Base-by-base conservation (phyloP, 2,329 filamentous ascomycete genomes). In the Neonectria hederae region DNA sequence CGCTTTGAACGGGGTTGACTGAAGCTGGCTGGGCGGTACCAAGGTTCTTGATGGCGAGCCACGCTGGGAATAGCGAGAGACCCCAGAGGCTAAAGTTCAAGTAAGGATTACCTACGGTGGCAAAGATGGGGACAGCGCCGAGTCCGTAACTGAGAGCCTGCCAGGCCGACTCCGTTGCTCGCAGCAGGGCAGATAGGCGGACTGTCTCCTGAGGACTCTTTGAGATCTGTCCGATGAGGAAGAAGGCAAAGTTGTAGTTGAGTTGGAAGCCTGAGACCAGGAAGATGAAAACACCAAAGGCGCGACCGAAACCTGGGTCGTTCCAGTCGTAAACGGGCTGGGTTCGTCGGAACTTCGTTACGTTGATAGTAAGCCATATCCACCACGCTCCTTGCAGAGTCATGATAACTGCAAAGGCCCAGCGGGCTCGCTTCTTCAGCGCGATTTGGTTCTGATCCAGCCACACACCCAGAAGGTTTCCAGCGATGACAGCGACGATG, bases 231-330 rank as follows among this genome's bases (percentile, higher is more conserved):
- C 85, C 83, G 11, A 92, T 85, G 57, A 92, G 81, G 72, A 92
- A 92, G 76, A 91, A 91, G 7, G 90, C 77, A 72, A 87, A 91
- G 68, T 92, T 82, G 74, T 92, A 92, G 71, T 92, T 92, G n/a
- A 91, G 69, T 73, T 92, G 89, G 65, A 92, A 92, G 0, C 87
- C 85, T n/a, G 85, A 79, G 1, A 89, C 87, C 71, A 90, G 82
- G 68, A 92, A 85, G 5, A 92, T 68, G 71, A 90, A 92, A 28
- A 91, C 81, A 0, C 84, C 86, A 66, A 92, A 92, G 0, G 83
- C 87, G 38, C 81, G 81, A 0, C 89, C 90, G 59, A 92, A 92
- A 0, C 87, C 89, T 0, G 78, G 66, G 65, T 85, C 83, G 0
- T 74, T 71, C 90, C 90, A 92, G 74, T 92, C 90, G 70, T 86